Evolutionary conservation across 495 filamentous ascomycete species (phyloP).

Genomic region (Talaromyces nanjingensis): DNA sequence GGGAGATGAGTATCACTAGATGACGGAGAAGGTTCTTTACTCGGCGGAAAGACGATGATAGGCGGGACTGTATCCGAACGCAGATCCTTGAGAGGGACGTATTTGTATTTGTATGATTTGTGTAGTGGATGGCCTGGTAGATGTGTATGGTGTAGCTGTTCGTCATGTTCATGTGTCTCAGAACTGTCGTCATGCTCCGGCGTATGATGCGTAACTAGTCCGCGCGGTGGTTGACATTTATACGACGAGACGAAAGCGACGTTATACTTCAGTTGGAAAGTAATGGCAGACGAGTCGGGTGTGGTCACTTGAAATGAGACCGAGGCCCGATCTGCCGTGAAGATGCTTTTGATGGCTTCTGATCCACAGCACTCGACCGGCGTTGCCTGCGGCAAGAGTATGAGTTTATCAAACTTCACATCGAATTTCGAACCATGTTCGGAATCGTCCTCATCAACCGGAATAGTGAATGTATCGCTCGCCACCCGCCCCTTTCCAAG

Average conservation of each 20-base stretch:
- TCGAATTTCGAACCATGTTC: not conserved
- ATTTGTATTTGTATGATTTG: conserved; percentile 50
- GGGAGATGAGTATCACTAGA: not conserved
- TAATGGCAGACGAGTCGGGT: conserved; percentile 28
- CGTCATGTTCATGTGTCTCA: conserved; percentile 2
- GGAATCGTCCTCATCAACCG: conserved; percentile 13
- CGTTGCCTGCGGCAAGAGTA: not conserved
- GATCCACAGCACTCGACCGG: not conserved
- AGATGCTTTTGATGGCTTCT: conserved; percentile 20
- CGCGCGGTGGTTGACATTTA: conserved; percentile 52
- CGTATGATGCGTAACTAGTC: conserved; percentile 32
- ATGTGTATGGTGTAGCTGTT: conserved; percentile 18
- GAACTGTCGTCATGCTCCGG: not conserved
- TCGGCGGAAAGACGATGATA: conserved; percentile 5
- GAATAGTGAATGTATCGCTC: conserved; percentile 37
- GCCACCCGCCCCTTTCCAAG: conserved; percentile 36
- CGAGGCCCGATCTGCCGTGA: conserved; percentile 43
- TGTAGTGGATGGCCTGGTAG: conserved; percentile 58
- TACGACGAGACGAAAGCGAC: conserved; percentile 61
- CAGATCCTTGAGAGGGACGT: conserved; percentile 46
- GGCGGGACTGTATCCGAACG: conserved; percentile 19
- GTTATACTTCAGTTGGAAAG: conserved; percentile 50
- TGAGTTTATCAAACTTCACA: not conserved
- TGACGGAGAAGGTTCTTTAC: not conserved
- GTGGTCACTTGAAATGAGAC: conserved; percentile 44